phyloP scores from a whole-genome alignment of 345 rosid species.

The Brassica juncea region DNA sequence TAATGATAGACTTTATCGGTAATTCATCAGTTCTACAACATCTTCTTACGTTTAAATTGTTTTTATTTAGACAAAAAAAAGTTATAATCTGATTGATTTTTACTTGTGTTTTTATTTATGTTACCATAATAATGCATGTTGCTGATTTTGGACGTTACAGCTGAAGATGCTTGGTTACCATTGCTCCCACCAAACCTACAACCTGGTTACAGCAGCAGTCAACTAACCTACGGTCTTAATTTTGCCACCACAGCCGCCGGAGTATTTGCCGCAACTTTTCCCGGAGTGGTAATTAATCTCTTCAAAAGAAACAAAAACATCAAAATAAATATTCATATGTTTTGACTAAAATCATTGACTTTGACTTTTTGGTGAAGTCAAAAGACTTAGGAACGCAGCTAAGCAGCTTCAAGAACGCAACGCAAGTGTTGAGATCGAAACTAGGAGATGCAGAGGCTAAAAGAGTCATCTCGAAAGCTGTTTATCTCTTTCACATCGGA shows the following conservation, averaged over 20 bases:
- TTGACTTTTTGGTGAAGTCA: background rate
- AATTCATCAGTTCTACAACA: background rate
- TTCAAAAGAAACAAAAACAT: background rate
- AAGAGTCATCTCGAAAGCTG: conserved; percentile 50
- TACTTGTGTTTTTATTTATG: background rate
- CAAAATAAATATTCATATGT: background rate
- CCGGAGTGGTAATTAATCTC: conserved; percentile 44
- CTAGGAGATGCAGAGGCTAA: conserved; percentile 52
- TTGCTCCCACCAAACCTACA: conserved; percentile 66
- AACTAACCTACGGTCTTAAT: conserved; percentile 52
- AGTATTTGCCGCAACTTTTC: conserved; percentile 58
- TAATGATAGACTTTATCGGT: conserved; percentile 68
- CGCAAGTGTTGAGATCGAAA: conserved; percentile 40
- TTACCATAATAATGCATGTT: background rate
- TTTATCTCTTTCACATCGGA: conserved; percentile 67
- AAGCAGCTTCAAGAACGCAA: conserved; percentile 49
- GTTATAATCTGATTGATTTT: background rate
- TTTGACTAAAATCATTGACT: conserved; percentile 9
- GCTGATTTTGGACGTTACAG: conserved; percentile 37
- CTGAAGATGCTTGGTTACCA: conserved; percentile 62
- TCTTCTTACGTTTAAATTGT: background rate
- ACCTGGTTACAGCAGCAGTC: conserved; percentile 47
- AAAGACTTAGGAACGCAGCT: conserved; percentile 45
- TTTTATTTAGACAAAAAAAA: background rate
- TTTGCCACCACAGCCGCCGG: conserved; percentile 89